Evolutionary conservation across 169 alveolate genomes (phyloP), one percentile per base, ranked within the genome.

Genomic region (Eimeria nieschulzi): DNA sequence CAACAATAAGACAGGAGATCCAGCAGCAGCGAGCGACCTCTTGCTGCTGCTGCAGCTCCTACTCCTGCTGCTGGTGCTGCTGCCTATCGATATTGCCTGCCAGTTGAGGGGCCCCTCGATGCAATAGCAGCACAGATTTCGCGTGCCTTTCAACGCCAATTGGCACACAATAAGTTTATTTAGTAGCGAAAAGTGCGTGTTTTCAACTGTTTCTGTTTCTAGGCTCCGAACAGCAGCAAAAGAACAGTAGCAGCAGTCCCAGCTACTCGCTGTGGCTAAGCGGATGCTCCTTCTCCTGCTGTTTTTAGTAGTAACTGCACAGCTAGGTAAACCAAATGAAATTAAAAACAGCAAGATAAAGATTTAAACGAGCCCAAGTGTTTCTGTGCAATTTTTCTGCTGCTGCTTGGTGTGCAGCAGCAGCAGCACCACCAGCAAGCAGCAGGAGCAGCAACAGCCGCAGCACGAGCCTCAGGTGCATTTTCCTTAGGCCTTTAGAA

Each of bases 381-480:
- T 19, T 12, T 15, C n/a, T 12, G 9, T 1, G 23, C 15, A 19
- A 1, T 5, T 12, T 19, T 64, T 21, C 73, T 64, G 73, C 73
- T 64, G 73, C 73, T 64, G 73, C 68, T 59, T 12, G 23, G 15
- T 12, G 9, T 59, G 5, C 5, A 15, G 68, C 68, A 15, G 68
- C 68, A 15, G 68, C 68, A 10, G 64, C 64, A 66, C 5, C 75
- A 33, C 46, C 54, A 68, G 46, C 78, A 68, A 33, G 33, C 33
- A 68, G 78, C 78, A 68, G 21, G 33, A 68, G 15, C 78, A 9
- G 23, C 78, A 68, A 25, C 78, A 68, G 23, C 78, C 46, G 46
- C 46, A 33, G 46, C 46, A 33, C 46, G 46, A 33, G 46, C 12
- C 53, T 51, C 78, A 68, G 9, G n/a, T 51, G 54, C 51, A 1